Evolutionary conservation across 2,329 filamentous ascomycete species (phyloP), one percentile per base, ranked within the genome.

Genomic region (Xylariaceae sp.): DNA sequence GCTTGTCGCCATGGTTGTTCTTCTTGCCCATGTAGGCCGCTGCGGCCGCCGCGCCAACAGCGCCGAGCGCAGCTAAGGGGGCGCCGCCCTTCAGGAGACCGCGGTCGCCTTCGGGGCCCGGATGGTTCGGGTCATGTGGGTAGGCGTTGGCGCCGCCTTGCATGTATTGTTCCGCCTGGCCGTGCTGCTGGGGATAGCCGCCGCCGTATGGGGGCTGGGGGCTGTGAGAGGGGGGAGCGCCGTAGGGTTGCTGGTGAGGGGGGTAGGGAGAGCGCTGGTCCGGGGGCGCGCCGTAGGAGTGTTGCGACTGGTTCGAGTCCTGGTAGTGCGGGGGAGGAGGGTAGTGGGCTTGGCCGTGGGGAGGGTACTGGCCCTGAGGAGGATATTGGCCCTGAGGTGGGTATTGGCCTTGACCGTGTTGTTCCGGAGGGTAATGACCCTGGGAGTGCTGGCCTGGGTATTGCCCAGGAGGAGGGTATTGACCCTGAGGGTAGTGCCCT

Each of bases 41-140:
- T 0, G 67, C 66, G 1, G 67, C 67, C 2, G 68, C 68, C 1
- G 67, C 65, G 1, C 67, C 67, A 9, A 69, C 42, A n/a, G 66
- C 66, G 18, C 67, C 67, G 10, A 69, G 42, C 15, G 67, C 66
- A 17, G 60, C 64, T 23, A 70, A 60, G 17, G 67, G 51, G 9
- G 67, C 64, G 3, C 67, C 67, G 4, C 58, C 62, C 64, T n/a
- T 69, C 66, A 42, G 37, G 9, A 42, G 37, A 17, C 61, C 57
- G 23, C 66, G 63, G 42, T 65, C 57, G 18, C 50, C 55, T 17
- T 51, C 51, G 7, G 61, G 50, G 13, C 58, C 58, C 7, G 44
- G 58, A 23, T 63, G 45, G 52, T 34, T 42, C 11, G 56, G 23
- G 49, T 53, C 61, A 44, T 62, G 65, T 17, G 60, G 62, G 1